Base-by-base conservation (phyloP, 208 protist species). In the Crithidia expoeki region DNA sequence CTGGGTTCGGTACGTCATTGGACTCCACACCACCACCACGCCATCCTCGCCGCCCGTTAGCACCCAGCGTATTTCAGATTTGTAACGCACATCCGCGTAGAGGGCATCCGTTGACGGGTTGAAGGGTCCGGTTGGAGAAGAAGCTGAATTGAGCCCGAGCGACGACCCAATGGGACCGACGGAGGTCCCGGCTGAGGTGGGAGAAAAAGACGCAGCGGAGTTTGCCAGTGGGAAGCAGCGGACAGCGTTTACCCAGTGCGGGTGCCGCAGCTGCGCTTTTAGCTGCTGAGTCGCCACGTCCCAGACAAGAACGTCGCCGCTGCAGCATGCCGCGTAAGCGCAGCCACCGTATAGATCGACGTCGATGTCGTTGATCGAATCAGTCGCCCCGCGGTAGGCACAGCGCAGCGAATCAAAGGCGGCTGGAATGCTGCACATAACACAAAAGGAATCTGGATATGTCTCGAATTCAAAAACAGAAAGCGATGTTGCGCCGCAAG, bases 1-100 rank as follows among this genome's bases (percentile, higher is more conserved):
- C 49, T 68, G 55, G 32, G 75, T 80, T 23, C 68, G 62, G 60
- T 69, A 85, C 40, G 80, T 85, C 36, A 79, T 53, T 7, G 80
- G 76, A 27, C 66, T 69, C 76, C 80, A 85, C n/a, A 74, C 71
- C 2, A 59, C 51, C 5, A 85, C 46, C 33, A 79, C 75, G 23
- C 80, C 80, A 46, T 85, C 75, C 76, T 85, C 80, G 46, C 75
- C 62, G n/a, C 50, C 80, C 27, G 80, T 79, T 11, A 85, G 49
- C 25, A 81, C 65, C 55, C 72, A 68, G 46, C 72, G 70, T 51
- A 74, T 70, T 32, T 62, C 44, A 2, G 47, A 51, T 2, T 44
- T 3, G 21, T 3, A 40, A n/a, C 36, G 27, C 33, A 50, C 0
- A n/a, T 71, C 36, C 7, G 33, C 49, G 32, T 42, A 17, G 17